Evolutionary conservation across 2,329 filamentous ascomycete species (phyloP).

Genomic region (Fusarium keratoplasticum): DNA sequence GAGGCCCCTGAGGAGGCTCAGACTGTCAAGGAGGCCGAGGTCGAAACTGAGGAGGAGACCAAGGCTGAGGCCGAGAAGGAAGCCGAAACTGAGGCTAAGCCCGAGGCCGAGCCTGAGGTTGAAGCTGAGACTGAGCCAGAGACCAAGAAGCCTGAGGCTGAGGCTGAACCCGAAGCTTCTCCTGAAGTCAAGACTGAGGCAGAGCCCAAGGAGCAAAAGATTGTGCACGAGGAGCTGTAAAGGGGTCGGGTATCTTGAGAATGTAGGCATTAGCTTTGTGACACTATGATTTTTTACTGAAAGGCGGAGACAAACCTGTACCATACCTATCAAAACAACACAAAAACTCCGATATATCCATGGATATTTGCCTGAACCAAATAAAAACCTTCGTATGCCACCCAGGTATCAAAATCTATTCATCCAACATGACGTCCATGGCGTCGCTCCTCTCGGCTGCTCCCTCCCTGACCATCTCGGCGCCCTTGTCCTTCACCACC

Average conservation of each 20-base stretch:
- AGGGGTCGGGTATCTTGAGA: slow-evolving; percentile 9
- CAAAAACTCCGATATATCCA: slow-evolving; percentile 35
- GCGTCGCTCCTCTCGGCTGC: slow-evolving; percentile 61
- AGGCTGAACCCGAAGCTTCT: background rate
- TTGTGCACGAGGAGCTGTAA: slow-evolving; percentile 64
- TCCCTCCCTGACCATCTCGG: slow-evolving; percentile 70
- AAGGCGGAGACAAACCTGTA: slow-evolving; percentile 35
- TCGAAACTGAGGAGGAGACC: slow-evolving; percentile 22
- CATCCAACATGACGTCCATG: slow-evolving; percentile 65
- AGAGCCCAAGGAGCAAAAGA: slow-evolving; percentile 41
- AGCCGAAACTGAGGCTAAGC: slow-evolving; percentile 36
- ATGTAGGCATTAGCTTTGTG: slow-evolving; percentile 35
- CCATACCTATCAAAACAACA: slow-evolving; percentile 19
- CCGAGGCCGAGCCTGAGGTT: slow-evolving; percentile 16
- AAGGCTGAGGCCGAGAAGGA: background rate
- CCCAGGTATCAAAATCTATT: slow-evolving; percentile 35
- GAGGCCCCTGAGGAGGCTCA: slow-evolving; percentile 42
- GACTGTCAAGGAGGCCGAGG: slow-evolving; percentile 37
- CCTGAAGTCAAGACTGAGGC: slow-evolving; percentile 15
- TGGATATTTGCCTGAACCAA: slow-evolving; percentile 12
- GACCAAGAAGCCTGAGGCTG: slow-evolving; percentile 36
- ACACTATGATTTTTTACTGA: slow-evolving; percentile 26
- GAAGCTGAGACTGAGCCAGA: slow-evolving; percentile 12
- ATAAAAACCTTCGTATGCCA: background rate
- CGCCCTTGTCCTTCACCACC: slow-evolving; percentile 79